These are phyloP conservation scores for Orbilia quercus DNA, from an alignment of 2,329 filamentous ascomycete species.

Conservation along the genomic window DNA sequence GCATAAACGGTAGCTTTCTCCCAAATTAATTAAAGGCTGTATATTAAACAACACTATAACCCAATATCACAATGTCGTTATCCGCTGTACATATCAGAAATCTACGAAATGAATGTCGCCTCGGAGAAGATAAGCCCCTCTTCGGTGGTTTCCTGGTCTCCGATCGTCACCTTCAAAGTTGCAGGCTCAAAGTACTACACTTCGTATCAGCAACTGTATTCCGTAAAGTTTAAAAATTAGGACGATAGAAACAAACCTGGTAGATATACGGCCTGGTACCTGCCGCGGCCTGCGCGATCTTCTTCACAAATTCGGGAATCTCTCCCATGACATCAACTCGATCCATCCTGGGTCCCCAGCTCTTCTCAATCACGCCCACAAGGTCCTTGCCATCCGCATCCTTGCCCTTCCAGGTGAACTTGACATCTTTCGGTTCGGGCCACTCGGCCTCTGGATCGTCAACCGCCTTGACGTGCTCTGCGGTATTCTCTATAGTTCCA, in stretches of 20 bases:
- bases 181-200: constrained; percentile 76
- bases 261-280: constrained; percentile 98
- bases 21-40: constrained; percentile 15
- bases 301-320: constrained; percentile 94
- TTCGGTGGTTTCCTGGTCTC: constrained; percentile 80
- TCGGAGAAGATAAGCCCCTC: constrained; percentile 81
- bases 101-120: constrained; percentile 90
- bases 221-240: neutral
- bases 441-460: constrained; percentile 83
- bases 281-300: constrained; percentile 84
- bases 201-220: constrained; percentile 12
- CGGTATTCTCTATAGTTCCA: constrained; percentile 71
- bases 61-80: neutral
- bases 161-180: constrained; percentile 84
- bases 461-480: constrained; percentile 75
- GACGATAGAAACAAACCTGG: constrained; percentile 72
- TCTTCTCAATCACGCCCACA: constrained; percentile 75
- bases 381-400: constrained; percentile 81
- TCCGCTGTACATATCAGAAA: neutral
- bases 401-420: constrained; percentile 75
- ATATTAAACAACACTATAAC: constrained; percentile 42
- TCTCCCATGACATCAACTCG: constrained; percentile 96
- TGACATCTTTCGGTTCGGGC: constrained; percentile 83
- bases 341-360: constrained; percentile 77
- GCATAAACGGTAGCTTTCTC: neutral